These are phyloP conservation scores for Wallacemonas sp. DNA, from an alignment of 208 protist species.

Conservation along the genomic window DNA sequence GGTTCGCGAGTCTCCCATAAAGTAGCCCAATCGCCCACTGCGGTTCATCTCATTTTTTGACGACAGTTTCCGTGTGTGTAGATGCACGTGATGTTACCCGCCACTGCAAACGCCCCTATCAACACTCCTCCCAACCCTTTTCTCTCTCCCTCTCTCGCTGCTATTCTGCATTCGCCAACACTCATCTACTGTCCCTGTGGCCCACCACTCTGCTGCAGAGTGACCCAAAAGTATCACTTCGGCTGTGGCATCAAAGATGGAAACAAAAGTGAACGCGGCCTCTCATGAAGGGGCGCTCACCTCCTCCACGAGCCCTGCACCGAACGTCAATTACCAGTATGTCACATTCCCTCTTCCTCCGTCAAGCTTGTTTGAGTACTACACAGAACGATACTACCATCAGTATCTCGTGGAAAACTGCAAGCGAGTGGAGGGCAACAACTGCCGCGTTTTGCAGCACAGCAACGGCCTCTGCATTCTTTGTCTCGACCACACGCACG, in stretches of 20 bases:
- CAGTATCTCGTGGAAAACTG: slow-evolving; percentile 69
- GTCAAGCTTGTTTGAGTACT: slow-evolving; percentile 73
- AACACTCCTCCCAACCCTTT: no score
- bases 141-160: no score
- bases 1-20: no score
- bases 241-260: background rate
- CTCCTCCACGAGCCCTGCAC: background rate
- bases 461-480: slow-evolving; percentile 84
- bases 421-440: slow-evolving; percentile 63
- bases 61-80: no score
- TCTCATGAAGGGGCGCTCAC: background rate
- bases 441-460: slow-evolving; percentile 77
- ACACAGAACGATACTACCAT: slow-evolving; percentile 75
- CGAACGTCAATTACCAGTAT: background rate
- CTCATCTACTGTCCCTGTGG: background rate
- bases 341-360: slow-evolving; percentile 8
- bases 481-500: slow-evolving; percentile 73
- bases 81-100: no score
- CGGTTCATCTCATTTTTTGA: no score
- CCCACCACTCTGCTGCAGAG: background rate
- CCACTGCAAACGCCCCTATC: background rate
- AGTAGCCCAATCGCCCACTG: no score
- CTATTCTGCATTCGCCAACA: no score
- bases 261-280: background rate
- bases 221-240: no score